Evolutionary conservation across 2,329 filamentous ascomycete species (phyloP).

Genomic region (Colletotrichum brevisporum): DNA sequence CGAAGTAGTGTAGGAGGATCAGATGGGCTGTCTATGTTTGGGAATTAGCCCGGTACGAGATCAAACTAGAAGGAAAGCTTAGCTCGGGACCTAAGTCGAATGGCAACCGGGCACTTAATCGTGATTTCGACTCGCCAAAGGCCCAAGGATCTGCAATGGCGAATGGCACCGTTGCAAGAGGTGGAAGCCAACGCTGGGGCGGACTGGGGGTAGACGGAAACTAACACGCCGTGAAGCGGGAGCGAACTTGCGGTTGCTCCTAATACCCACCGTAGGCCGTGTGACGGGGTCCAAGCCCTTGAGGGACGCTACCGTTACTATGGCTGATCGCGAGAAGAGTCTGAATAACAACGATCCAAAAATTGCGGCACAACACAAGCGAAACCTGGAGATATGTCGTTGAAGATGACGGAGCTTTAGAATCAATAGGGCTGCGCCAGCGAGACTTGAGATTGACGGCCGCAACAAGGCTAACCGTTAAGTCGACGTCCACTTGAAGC

Average conservation of each 20-base stretch:
- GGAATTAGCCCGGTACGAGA: constrained; percentile 17
- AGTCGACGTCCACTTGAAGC: no score
- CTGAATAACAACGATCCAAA: neutral
- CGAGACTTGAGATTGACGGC: no score
- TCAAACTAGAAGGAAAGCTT: constrained; percentile 13
- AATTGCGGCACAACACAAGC: no score
- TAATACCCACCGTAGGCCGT: constrained; percentile 8
- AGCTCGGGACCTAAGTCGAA: constrained; percentile 19
- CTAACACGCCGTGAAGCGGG: neutral
- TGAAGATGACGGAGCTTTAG: no score
- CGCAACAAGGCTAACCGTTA: no score
- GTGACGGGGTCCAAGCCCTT: constrained; percentile 18
- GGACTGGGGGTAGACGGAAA: constrained; percentile 4
- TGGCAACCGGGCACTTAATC: neutral
- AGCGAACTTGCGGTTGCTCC: constrained; percentile 14
- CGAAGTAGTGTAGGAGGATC: constrained; percentile 3
- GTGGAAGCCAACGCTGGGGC: neutral
- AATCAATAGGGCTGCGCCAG: no score
- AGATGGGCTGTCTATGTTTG: constrained; percentile 5
- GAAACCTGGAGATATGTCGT: no score
- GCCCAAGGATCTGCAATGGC: constrained; percentile 1
- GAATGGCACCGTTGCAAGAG: constrained; percentile 9
- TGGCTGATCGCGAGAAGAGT: neutral
- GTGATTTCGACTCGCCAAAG: constrained; percentile 1
- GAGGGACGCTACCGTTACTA: neutral